These are phyloP conservation scores for Dimocarpus longan DNA, from an alignment of 345 rosid genomes.

Conservation along the genomic window DNA sequence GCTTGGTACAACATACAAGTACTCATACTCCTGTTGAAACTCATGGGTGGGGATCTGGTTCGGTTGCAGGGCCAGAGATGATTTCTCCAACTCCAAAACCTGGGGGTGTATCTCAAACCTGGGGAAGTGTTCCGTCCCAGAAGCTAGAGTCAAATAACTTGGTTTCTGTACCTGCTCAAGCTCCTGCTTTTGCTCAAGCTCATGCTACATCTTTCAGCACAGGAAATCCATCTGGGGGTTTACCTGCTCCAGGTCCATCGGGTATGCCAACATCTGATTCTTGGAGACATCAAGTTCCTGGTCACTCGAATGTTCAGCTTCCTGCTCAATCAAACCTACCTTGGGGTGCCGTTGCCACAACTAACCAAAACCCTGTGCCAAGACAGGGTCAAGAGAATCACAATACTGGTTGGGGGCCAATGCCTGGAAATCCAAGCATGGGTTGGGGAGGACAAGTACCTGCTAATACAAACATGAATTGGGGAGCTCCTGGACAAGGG, in stretches of 20 bases:
- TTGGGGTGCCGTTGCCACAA: slow-evolving; percentile 55
- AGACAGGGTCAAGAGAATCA: slow-evolving; percentile 49
- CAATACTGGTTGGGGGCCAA: slow-evolving; percentile 57
- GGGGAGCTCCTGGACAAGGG: slow-evolving; percentile 59
- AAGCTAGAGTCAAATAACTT: slow-evolving; percentile 39
- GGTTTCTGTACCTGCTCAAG: slow-evolving; percentile 28
- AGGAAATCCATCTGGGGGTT: slow-evolving; percentile 37
- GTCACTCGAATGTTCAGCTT: slow-evolving; percentile 44
- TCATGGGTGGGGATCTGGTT: slow-evolving; percentile 48
- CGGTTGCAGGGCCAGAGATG: slow-evolving; percentile 46
- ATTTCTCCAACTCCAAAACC: slow-evolving; percentile 37
- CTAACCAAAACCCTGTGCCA: slow-evolving; percentile 39
- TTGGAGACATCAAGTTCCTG: slow-evolving; percentile 60
- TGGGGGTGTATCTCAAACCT: slow-evolving; percentile 45
- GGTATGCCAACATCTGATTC: slow-evolving; percentile 52
- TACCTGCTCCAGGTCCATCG: slow-evolving; percentile 41
- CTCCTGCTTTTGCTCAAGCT: slow-evolving; percentile 46
- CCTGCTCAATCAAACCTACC: slow-evolving; percentile 38
- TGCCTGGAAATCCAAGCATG: slow-evolving; percentile 53
- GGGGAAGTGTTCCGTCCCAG: slow-evolving; percentile 55
- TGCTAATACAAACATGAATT: slow-evolving; percentile 47
- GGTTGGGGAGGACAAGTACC: slow-evolving; percentile 69
- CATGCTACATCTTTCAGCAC: slow-evolving; percentile 42
- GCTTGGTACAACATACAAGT: slow-evolving; percentile 46
- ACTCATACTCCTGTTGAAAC: slow-evolving; percentile 35